Evolutionary conservation across 1,284 basidiomycete species (phyloP).

Genomic region (Hemileia vastatrix): DNA sequence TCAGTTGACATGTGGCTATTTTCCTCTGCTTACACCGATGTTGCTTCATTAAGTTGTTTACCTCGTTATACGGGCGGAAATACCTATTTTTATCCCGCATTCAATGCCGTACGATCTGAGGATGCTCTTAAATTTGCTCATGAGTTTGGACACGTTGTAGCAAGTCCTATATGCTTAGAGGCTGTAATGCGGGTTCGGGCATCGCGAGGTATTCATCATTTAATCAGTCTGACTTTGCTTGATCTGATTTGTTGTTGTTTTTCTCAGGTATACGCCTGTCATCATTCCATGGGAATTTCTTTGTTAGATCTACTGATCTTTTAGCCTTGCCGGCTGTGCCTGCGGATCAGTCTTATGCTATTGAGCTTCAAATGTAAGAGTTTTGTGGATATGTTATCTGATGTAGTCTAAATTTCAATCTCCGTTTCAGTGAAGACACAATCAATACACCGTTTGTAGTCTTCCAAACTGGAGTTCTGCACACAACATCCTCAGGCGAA

Average conservation of each 20-base stretch:
- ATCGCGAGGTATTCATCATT: conserved; percentile 57
- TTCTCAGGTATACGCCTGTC: conserved; percentile 76
- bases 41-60: conserved; percentile 83
- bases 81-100: conserved; percentile 96
- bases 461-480: conserved; percentile 88
- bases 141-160: conserved; percentile 85
- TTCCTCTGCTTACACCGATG: conserved; percentile 84
- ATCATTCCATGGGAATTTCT: conserved; percentile 99
- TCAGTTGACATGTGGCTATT: conserved; percentile 99
- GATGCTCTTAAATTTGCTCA: conserved; percentile 97
- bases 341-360: conserved; percentile 90
- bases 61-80: conserved; percentile 97
- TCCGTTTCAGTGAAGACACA: conserved; percentile 61
- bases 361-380: conserved; percentile 75
- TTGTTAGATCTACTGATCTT: conserved; percentile 93
- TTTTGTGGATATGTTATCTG: not conserved
- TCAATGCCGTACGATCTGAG: conserved; percentile 85
- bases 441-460: conserved; percentile 87
- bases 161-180: conserved; percentile 90
- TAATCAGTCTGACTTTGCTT: not conserved
- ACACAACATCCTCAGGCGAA: conserved; percentile 90
- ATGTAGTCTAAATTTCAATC: not conserved
- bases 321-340: conserved; percentile 94
- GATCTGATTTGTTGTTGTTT: not conserved
- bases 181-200: conserved; percentile 96